These are phyloP conservation scores for Monosporascus sp. DNA, from an alignment of 2,329 filamentous ascomycete species.

Conservation along the genomic window DNA sequence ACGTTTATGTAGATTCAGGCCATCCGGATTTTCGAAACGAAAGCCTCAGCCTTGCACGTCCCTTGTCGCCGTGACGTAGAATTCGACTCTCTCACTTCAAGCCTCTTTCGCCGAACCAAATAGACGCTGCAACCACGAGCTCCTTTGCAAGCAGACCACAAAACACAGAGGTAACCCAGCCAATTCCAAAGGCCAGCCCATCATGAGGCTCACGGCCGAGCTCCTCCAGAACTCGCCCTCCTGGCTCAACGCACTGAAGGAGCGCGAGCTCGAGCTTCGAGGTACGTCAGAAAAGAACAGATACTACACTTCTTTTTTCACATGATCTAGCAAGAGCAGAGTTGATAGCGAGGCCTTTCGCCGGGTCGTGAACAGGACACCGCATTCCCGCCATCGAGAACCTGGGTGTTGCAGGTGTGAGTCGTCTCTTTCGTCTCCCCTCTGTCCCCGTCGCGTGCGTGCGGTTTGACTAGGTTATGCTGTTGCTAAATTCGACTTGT, in stretches of 20 bases:
- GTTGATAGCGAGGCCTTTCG: slow-evolving; percentile 70
- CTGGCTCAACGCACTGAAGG: slow-evolving; percentile 97
- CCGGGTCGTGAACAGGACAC: slow-evolving; percentile 67
- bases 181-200: slow-evolving; percentile 20
- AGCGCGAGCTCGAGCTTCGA: slow-evolving; percentile 98
- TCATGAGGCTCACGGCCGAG: slow-evolving; percentile 92
- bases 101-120: too few species aligned
- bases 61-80: not conserved
- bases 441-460: not conserved
- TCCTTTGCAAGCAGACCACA: not conserved
- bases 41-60: not conserved
- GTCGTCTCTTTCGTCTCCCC: slow-evolving; percentile 30
- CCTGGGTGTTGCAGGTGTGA: slow-evolving; percentile 84
- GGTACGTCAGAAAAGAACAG: slow-evolving; percentile 96
- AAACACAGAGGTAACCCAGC: not conserved
- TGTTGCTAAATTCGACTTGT: not conserved
- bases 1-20: not conserved
- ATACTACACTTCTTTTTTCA: slow-evolving; percentile 73
- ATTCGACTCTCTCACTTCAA: not conserved
- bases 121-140: too few species aligned
- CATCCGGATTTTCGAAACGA: not conserved
- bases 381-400: slow-evolving; percentile 98
- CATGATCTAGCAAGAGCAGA: slow-evolving; percentile 53
- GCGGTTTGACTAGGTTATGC: not conserved
- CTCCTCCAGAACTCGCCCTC: slow-evolving; percentile 92